phyloP scores from a whole-genome alignment of 2,329 filamentous ascomycete genomes.

The Trichoderma simmonsii region DNA sequence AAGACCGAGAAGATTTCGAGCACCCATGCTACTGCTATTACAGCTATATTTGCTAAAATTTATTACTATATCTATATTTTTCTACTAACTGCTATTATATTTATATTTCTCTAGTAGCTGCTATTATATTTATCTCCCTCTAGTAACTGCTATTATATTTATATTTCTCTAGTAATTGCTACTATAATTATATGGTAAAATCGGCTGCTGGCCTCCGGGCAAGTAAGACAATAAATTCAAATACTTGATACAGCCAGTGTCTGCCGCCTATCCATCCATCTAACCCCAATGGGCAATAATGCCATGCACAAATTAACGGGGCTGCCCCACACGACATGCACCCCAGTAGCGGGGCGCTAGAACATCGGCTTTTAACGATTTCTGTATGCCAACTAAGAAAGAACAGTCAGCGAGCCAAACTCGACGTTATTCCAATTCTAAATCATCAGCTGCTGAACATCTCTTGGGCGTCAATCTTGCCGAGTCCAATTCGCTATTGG shows the following conservation, averaged over 20 bases:
- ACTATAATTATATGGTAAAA: too few relatives aligned
- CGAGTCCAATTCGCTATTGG: not conserved
- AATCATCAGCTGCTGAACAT: not conserved
- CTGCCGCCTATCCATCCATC: not conserved
- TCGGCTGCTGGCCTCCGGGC: too few relatives aligned
- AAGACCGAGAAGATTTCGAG: too few relatives aligned
- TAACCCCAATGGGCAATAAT: not conserved
- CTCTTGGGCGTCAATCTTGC: not conserved
- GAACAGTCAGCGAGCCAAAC: not conserved
- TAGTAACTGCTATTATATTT: too few relatives aligned
- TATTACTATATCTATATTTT: too few relatives aligned
- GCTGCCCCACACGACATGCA: not conserved
- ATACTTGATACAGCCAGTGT: not conserved
- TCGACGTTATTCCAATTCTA: not conserved
- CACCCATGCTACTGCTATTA: too few relatives aligned
- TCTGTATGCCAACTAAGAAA: not conserved
- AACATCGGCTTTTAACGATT: not conserved
- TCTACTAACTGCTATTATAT: too few relatives aligned
- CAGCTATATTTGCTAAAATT: too few relatives aligned
- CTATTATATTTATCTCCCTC: too few relatives aligned
- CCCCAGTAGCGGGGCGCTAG: constrained; percentile 16
- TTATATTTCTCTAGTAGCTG: too few relatives aligned
- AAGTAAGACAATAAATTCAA: not conserved
- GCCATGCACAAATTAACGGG: constrained; percentile 13
- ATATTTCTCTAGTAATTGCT: too few relatives aligned